These are phyloP conservation scores for Heritiera littoralis DNA, from an alignment of 345 rosid species.

Conservation along the genomic window DNA sequence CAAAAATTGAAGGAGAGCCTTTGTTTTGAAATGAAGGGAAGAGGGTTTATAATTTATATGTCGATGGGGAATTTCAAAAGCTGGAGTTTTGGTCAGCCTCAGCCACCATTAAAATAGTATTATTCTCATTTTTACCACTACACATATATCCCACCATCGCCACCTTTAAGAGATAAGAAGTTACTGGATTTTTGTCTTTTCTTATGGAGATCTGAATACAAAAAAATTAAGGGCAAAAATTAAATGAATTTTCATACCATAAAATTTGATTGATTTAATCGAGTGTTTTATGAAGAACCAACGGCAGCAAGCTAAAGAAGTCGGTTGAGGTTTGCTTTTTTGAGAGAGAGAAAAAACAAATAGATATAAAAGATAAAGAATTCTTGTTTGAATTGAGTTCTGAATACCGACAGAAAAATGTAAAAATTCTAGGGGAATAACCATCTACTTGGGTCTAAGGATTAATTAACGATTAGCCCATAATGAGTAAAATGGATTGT, in stretches of 20 bases:
- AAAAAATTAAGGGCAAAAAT: not conserved
- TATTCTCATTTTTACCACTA: not conserved
- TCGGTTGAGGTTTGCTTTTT: conserved; percentile 11
- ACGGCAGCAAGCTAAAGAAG: not conserved
- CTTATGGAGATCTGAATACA: too few relatives aligned
- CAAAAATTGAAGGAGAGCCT: not conserved
- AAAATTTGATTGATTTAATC: not conserved
- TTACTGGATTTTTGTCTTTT: not conserved
- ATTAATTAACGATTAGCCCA: conserved; percentile 9
- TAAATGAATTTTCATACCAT: conserved; percentile 22
- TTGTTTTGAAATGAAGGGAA: not conserved
- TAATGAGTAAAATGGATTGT: not conserved
- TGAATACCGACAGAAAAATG: conserved; percentile 3
- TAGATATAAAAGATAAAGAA: not conserved
- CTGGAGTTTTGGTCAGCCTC: not conserved
- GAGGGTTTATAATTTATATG: conserved; percentile 20
- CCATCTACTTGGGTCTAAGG: not conserved
- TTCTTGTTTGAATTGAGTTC: conserved; percentile 31
- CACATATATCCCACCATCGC: not conserved
- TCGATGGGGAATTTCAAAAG: not conserved
- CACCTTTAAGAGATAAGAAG: not conserved
- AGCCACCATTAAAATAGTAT: conserved; percentile 18
- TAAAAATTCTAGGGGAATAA: not conserved
- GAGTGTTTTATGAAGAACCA: not conserved
- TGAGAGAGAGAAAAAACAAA: too few relatives aligned